Evolutionary conservation across 768 basidiomycete genomes (phyloP).

Genomic region (Dentipellis sp.): DNA sequence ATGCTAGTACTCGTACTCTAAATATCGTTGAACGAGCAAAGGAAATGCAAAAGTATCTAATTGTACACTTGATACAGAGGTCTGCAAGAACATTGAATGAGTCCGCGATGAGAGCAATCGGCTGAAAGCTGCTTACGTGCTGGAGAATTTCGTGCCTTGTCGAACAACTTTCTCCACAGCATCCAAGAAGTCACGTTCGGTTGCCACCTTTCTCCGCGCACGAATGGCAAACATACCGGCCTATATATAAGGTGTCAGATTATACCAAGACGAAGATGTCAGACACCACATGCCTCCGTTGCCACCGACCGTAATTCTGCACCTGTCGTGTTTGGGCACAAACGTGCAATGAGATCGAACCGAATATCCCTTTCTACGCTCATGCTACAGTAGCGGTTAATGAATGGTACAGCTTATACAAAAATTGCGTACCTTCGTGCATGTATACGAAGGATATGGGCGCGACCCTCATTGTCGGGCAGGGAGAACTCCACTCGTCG

Average conservation of each 20-base stretch:
- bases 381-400: constrained; percentile 52
- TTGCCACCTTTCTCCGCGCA: constrained; percentile 90
- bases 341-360: constrained; percentile 91
- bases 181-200: constrained; percentile 95
- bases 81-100: constrained; percentile 27
- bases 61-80: constrained; percentile 93
- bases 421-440: constrained; percentile 64
- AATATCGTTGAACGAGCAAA: not conserved
- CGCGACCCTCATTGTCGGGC: constrained; percentile 92
- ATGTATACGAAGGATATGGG: constrained; percentile 95
- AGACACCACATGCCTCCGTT: constrained; percentile 62
- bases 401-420: constrained; percentile 2
- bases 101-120: constrained; percentile 4
- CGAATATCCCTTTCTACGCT: constrained; percentile 95
- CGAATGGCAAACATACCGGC: constrained; percentile 99
- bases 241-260: constrained; percentile 27
- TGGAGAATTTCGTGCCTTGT: constrained; percentile 96
- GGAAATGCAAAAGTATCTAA: constrained; percentile 22
- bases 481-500: constrained; percentile 94
- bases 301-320: constrained; percentile 97
- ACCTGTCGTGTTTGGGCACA: constrained; percentile 97
- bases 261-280: constrained; percentile 1
- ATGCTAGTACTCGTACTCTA: no score
- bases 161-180: constrained; percentile 98
- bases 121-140: constrained; percentile 61